Evolutionary conservation across 345 rosid species (phyloP).

Genomic region (Lepidium didymum): DNA sequence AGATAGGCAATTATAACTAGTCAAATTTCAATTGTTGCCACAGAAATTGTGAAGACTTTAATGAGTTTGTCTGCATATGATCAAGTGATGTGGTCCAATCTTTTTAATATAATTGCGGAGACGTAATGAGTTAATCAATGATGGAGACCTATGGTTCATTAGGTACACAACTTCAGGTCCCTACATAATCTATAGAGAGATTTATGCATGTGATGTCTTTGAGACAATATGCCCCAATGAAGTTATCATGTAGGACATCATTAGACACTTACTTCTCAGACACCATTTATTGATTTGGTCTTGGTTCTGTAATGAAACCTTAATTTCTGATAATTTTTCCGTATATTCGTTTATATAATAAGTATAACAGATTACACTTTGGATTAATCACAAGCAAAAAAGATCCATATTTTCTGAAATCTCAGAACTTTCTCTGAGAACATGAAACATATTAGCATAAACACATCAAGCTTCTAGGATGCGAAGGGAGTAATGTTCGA

Average conservation of each 20-base stretch:
- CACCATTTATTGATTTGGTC: slow-evolving; percentile 25
- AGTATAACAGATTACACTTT: not conserved
- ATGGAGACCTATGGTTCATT: slow-evolving; percentile 23
- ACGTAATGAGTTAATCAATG: slow-evolving; percentile 11
- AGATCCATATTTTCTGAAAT: not conserved
- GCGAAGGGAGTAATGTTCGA: slow-evolving; percentile 8
- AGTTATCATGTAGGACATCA: slow-evolving; percentile 24
- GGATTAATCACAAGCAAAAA: slow-evolving; percentile 1
- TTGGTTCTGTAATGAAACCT: slow-evolving; percentile 14
- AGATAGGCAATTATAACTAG: slow-evolving; percentile 18
- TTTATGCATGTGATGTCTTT: slow-evolving; percentile 21
- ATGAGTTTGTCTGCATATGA: slow-evolving; percentile 10
- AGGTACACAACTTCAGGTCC: slow-evolving; percentile 27
- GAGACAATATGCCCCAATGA: slow-evolving; percentile 24
- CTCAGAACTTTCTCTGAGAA: not conserved
- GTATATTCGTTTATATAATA: slow-evolving; percentile 10
- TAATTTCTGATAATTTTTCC: not conserved
- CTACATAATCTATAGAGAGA: slow-evolving; percentile 27
- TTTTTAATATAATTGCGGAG: slow-evolving; percentile 16
- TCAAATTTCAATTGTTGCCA: slow-evolving; percentile 26
- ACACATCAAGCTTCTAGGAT: slow-evolving; percentile 6
- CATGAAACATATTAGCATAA: not conserved
- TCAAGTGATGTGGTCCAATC: slow-evolving; percentile 27
- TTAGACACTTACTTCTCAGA: slow-evolving; percentile 24
- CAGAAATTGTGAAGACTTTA: slow-evolving; percentile 17